A percentile compares a stretch with the other conserved stretches of the same genome.
phyloP scores from a whole-genome alignment of 306 rosid species.

The Luffa acutangula region DNA sequence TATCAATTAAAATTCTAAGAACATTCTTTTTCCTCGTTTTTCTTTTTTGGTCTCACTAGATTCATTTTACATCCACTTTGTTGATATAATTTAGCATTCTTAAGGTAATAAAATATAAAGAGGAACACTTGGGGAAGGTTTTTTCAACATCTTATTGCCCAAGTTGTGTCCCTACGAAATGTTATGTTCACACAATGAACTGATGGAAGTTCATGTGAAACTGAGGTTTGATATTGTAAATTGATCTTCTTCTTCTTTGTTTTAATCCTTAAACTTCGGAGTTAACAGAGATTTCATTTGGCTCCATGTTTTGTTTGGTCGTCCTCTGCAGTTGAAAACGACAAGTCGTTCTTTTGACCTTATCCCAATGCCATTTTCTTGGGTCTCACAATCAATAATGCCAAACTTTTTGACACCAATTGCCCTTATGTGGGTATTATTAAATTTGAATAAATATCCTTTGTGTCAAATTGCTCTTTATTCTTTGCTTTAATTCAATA shows the following conservation, averaged over 20 bases:
- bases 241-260: background rate
- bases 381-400: background rate
- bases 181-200: background rate
- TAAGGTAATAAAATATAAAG: slow-evolving; percentile 6
- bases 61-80: background rate
- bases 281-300: background rate
- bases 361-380: slow-evolving; percentile 2
- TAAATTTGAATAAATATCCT: background rate
- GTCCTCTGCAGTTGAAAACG: background rate
- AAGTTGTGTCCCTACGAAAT: background rate
- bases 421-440: background rate
- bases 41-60: background rate
- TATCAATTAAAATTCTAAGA: slow-evolving; percentile 17
- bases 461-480: background rate
- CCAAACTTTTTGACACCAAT: background rate
- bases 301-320: background rate
- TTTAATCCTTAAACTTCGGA: background rate
- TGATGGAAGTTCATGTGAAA: background rate
- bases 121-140: slow-evolving; percentile 1
- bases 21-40: background rate
- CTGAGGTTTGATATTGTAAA: slow-evolving; percentile 4
- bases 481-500: background rate
- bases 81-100: background rate
- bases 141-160: slow-evolving; percentile 10
- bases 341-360: slow-evolving; percentile 3